Base-by-base conservation (phyloP, 2,329 filamentous ascomycete genomes). In the Xylariales sp. region DNA sequence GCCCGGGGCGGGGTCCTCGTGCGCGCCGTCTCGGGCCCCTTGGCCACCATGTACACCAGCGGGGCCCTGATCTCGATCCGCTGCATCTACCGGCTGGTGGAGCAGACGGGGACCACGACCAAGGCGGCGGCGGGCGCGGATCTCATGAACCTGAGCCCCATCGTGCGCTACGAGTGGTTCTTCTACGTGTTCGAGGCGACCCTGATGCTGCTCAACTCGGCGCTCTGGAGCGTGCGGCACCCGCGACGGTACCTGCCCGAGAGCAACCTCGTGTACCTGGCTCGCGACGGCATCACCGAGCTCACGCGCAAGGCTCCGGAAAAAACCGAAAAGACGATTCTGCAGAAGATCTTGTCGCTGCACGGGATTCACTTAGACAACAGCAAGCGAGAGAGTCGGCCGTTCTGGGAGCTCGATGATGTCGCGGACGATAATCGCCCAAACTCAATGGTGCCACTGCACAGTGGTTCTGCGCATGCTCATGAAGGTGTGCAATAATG, bases 1-100 rank as follows among this genome's bases (percentile, higher is more conserved):
- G 17, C 14, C 24, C 44, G 36, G n/a, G 37, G 42, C 8, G 37
- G 42, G 4, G 32, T 57, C 12, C 41, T 29, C 16, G 39, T 33
- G 33, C 40, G 23, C 15, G 38, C 33, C 13, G 49, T 58, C 30
- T 33, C 29, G 16, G 54, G 41, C 0, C 38, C 50, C 3, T 50
- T 74, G 4, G 42, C 52, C 18, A 61, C 57, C 6, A 54, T 76
- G 2, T 74, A 74, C 48, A 46, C 51, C 17, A 67, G 62, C 37
- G 63, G 68, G 40, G 14, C 44, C 0, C 53, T 74, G 14, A 72
- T 77, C 40, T 59, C 67, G 7, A 46, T 60, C 4, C 63, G 73
- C n/a, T 73, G 68, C 46, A 57, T 73, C 35, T 77, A 65, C 50
- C 66, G 73, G 12, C 57, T 70, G 0, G 54, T 69, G 18, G 70